Percentiles rank a stretch among this genome's conserved stretches.
phyloP scores from a whole-genome alignment of 164 flowering plant species.

The Platanus orientalis region DNA sequence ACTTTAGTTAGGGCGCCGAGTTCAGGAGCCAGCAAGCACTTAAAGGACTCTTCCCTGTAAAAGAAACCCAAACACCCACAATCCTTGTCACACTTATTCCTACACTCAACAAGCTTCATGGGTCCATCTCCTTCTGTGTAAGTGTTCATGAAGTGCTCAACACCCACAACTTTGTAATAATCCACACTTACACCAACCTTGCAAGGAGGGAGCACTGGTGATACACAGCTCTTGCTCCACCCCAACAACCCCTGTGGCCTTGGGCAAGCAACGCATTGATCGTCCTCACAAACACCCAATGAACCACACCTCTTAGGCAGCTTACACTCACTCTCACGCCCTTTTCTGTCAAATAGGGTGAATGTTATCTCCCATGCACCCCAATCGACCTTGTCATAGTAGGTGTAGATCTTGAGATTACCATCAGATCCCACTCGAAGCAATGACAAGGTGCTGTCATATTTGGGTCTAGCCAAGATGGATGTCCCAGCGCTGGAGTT shows the following conservation, averaged over 20 bases:
- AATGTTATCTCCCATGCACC: conserved; percentile 41
- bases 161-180: conserved; percentile 40
- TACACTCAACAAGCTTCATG: conserved; percentile 26
- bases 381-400: conserved; percentile 22
- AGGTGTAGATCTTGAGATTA: conserved; percentile 34
- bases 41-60: conserved; percentile 26
- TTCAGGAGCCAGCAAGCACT: conserved; percentile 35
- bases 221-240: conserved; percentile 29
- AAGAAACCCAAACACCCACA: conserved; percentile 51
- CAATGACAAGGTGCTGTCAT: conserved; percentile 33
- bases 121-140: conserved; percentile 22
- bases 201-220: conserved; percentile 25
- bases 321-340: conserved; percentile 29
- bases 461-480: conserved; percentile 35
- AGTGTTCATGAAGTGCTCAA: conserved; percentile 32
- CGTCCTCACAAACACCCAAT: conserved; percentile 30
- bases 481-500: conserved; percentile 2
- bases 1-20: conserved; percentile 30
- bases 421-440: conserved; percentile 44
- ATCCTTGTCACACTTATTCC: conserved; percentile 30
- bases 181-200: conserved; percentile 9
- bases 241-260: conserved; percentile 29
- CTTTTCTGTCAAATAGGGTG: conserved; percentile 25
- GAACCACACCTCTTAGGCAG: conserved; percentile 34
- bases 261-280: conserved; percentile 39